Evolutionary conservation across 441 rosid species (phyloP).

Genomic region (Pelargonium australe): DNA sequence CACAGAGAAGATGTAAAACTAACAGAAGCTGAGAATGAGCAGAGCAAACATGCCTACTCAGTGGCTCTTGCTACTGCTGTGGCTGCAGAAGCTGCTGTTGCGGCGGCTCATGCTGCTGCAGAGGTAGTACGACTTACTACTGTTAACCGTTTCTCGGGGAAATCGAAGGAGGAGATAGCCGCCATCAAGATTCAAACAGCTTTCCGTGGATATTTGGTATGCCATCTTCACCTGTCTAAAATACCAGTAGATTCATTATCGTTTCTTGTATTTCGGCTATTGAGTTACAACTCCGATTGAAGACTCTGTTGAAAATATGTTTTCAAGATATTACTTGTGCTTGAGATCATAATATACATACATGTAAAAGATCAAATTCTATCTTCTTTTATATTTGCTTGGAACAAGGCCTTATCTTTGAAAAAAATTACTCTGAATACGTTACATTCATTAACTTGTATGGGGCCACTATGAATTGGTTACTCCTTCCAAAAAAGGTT

Average conservation of each 20-base stretch:
- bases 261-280: neutral
- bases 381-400: too few relatives aligned
- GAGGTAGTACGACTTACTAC: slow-evolving; percentile 78
- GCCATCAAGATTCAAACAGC: slow-evolving; percentile 82
- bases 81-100: slow-evolving; percentile 89
- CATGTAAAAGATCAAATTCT: too few relatives aligned
- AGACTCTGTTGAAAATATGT: too few relatives aligned
- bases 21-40: slow-evolving; percentile 53
- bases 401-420: too few relatives aligned
- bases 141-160: slow-evolving; percentile 39
- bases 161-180: slow-evolving; percentile 71
- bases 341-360: too few relatives aligned
- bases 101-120: slow-evolving; percentile 91
- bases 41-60: slow-evolving; percentile 68
- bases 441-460: too few relatives aligned
- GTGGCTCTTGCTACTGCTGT: slow-evolving; percentile 82
- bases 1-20: slow-evolving; percentile 36
- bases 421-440: too few relatives aligned
- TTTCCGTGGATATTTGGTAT: slow-evolving; percentile 80
- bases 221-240: neutral
- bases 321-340: too few relatives aligned
- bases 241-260: too few relatives aligned
- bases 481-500: too few relatives aligned
- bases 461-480: too few relatives aligned
- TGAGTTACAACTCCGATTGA: too few relatives aligned